Evolutionary conservation across 108 stramenopile species (phyloP).

Genomic region (Aurantiochytrium sp.): DNA sequence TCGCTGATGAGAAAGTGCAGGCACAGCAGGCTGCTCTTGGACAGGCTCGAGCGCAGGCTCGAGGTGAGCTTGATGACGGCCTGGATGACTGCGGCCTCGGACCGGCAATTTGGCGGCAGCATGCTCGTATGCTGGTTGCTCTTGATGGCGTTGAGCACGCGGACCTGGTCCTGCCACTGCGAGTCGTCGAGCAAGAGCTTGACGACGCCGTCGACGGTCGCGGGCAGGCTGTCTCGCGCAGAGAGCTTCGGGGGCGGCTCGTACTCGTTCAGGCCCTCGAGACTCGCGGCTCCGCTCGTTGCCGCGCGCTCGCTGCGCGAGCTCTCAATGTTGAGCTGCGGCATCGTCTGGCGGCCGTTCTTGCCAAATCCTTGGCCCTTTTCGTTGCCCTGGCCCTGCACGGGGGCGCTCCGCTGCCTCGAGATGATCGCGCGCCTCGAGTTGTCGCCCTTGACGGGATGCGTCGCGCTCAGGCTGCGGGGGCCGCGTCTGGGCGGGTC

Average conservation of each 20-base stretch:
- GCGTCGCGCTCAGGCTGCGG: no score
- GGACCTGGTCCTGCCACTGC: constrained; percentile 1
- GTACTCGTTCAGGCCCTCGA: background rate
- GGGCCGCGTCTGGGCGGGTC: no score
- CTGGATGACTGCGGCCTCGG: background rate
- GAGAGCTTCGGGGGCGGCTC: background rate
- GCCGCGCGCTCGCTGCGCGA: background rate
- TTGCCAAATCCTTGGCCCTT: background rate
- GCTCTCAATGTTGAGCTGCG: background rate
- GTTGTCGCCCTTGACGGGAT: no score
- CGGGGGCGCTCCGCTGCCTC: background rate
- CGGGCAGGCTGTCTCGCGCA: background rate
- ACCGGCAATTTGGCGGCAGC: background rate
- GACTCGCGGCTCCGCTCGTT: background rate
- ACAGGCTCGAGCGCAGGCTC: background rate
- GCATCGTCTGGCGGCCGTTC: background rate
- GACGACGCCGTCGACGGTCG: background rate
- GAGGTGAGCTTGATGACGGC: constrained; percentile 28
- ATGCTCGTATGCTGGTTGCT: background rate
- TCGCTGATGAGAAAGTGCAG: constrained; percentile 23
- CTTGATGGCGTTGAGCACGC: background rate
- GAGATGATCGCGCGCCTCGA: no score
- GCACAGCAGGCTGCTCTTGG: background rate
- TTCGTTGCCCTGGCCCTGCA: background rate
- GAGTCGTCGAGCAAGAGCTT: constrained; percentile 8